These are phyloP conservation scores for Crucibulum laeve DNA, from an alignment of 768 basidiomycete genomes.

Conservation along the genomic window DNA sequence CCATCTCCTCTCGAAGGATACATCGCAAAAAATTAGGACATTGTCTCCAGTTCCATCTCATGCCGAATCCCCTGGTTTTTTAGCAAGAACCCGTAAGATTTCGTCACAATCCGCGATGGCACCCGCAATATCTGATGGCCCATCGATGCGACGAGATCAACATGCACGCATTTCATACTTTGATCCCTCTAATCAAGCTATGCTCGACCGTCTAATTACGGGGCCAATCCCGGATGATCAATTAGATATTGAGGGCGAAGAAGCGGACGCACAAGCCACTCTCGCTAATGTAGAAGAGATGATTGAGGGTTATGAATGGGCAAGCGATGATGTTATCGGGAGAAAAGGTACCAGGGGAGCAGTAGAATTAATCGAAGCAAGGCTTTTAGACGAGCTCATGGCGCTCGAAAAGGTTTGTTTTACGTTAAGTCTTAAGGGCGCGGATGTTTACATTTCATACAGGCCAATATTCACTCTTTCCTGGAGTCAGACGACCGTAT, in stretches of 20 bases:
- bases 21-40: conserved; percentile 12
- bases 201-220: conserved; percentile 65
- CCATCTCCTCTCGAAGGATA: conserved; percentile 10
- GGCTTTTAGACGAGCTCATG: conserved; percentile 83
- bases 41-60: conserved; percentile 12
- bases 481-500: conserved; percentile 94
- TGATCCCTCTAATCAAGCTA: conserved; percentile 72
- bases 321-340: conserved; percentile 71
- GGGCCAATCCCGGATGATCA: conserved; percentile 29
- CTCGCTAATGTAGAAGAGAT: conserved; percentile 95
- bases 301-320: conserved; percentile 98
- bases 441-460: conserved; percentile 6
- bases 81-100: conserved; percentile 20
- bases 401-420: conserved; percentile 84
- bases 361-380: conserved; percentile 88
- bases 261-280: conserved; percentile 75
- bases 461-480: conserved; percentile 98
- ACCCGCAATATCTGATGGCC: conserved; percentile 24
- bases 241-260: conserved; percentile 54
- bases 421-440: conserved; percentile 1
- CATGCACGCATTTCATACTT: conserved; percentile 80
- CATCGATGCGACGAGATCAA: conserved; percentile 48
- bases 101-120: conserved; percentile 19
- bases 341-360: conserved; percentile 64
- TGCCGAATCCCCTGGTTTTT: conserved; percentile 19